Evolutionary conservation across 1,139 yeast genomes (phyloP), one percentile per base, ranked within the genome.

Genomic region (Candida labiduridarum): DNA sequence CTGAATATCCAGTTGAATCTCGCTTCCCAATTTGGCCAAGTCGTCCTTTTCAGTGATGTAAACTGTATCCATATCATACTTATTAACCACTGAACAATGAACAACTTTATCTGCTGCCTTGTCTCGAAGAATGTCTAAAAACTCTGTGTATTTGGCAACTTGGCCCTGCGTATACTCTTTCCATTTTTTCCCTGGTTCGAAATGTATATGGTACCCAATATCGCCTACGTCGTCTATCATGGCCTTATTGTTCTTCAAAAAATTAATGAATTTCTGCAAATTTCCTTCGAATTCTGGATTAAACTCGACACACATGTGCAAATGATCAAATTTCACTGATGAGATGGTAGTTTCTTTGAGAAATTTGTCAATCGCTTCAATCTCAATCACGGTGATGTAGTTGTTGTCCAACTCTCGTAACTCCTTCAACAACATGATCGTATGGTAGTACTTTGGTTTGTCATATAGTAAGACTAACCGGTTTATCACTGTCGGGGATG

Each of bases 81-180:
- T 76, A 56, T 68, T 65, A 27, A 76, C 65, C 14, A 76, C 61
- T 1, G 80, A 74, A 46, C 75, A 70, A 35, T 76, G 80, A 0
- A 56, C 58, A 3, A 76, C 71, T 50, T 71, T 71, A 1, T 56
- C 58, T 1, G 67, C 70, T 10, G 66, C 69, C 3, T 53, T 52
- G 15, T 60, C 56, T 39, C 53, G 58, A 33, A 76, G 55, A 0
- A 55, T 54, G 4, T 61, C 58, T 11, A 74, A 51, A 42, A 74
- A 71, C 7, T 50, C 51, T 3, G 52, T 52, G 54, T 75, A 74
- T 29, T 58, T 62, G 10, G 55, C 56, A 43, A 64, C 65, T 51
- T 71, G 74, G 1, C 52, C 45, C 0, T 60, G 61, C 2, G 61
- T 55, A 53, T 68, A 69, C 19, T 71, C 75, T 38, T 59, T 59